Conservation (phyloP, 371 early-diverging fungal species). For the Mortierella sp. region DNA sequence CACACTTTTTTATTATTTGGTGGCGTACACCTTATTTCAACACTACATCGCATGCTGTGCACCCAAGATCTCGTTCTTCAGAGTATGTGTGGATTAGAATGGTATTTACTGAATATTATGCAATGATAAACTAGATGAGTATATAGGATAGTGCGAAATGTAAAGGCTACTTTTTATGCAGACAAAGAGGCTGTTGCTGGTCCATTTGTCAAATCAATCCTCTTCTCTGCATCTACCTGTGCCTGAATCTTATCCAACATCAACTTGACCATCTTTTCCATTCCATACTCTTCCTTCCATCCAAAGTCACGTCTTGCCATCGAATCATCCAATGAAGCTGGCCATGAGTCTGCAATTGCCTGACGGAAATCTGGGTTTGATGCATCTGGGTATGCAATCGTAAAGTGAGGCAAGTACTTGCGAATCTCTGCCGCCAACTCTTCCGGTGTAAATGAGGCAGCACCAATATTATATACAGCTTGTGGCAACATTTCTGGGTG, state of each 20-base stretch:
- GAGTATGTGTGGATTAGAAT: no score
- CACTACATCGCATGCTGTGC: no score
- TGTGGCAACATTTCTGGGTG: constrained; percentile 61
- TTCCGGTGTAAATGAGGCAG: constrained; percentile 66
- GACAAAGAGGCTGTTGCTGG: constrained; percentile 39
- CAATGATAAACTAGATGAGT: no score
- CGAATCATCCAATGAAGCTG: constrained; percentile 65
- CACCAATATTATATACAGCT: constrained; percentile 69
- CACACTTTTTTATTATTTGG: background rate
- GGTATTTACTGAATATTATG: no score
- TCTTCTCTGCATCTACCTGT: constrained; percentile 52
- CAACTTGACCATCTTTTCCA: constrained; percentile 59
- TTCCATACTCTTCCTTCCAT: constrained; percentile 66
- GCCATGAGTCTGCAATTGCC: constrained; percentile 73
- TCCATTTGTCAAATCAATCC: background rate
- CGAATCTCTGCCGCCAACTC: constrained; percentile 64
- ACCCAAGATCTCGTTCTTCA: no score
- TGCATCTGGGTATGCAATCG: constrained; percentile 61
- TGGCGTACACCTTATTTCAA: background rate
- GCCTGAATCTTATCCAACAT: constrained; percentile 58
- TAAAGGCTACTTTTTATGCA: constrained; percentile 21
- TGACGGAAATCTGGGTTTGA: constrained; percentile 67
- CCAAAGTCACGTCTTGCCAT: constrained; percentile 68
- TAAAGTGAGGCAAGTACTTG: constrained; percentile 60
- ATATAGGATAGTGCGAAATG: no score